phyloP scores from a whole-genome alignment of 768 basidiomycete species.

The Crepidotus variabilis region DNA sequence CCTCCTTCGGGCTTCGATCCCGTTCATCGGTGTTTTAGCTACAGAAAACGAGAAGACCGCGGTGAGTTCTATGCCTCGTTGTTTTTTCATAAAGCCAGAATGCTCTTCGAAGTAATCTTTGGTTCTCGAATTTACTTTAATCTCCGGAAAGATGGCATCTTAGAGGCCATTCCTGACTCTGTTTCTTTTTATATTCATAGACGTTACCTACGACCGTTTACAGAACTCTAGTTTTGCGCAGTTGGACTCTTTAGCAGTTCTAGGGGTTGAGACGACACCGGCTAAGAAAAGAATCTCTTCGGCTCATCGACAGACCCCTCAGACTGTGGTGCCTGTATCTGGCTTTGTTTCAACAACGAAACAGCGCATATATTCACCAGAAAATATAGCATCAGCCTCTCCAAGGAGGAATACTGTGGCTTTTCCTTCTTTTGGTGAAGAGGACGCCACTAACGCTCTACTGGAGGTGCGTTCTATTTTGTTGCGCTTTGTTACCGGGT shows the following conservation, averaged over 20 bases:
- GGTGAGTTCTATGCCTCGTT: neutral
- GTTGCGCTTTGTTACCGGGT: neutral
- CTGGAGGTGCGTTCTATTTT: neutral
- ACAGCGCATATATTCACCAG: neutral
- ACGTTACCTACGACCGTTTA: neutral
- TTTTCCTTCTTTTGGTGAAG: neutral
- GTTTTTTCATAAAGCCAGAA: too few species aligned
- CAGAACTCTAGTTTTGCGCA: neutral
- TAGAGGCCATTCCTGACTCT: neutral
- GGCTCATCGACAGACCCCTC: neutral
- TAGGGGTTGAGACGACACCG: neutral
- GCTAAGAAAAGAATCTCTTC: neutral
- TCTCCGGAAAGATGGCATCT: neutral
- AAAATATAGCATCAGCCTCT: neutral
- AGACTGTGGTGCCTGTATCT: neutral
- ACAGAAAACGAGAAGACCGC: neutral
- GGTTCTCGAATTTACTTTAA: neutral
- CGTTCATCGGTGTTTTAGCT: neutral
- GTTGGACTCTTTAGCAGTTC: neutral
- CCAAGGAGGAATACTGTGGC: constrained; percentile 5
- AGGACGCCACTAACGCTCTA: neutral
- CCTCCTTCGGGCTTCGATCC: constrained; percentile 7
- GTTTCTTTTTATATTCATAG: neutral
- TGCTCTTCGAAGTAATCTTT: neutral
- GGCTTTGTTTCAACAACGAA: neutral